Percentiles rank a stretch among this genome's conserved stretches.
phyloP scores from a whole-genome alignment of 163 green algal genomes.

The Scenedesmus sp. region DNA sequence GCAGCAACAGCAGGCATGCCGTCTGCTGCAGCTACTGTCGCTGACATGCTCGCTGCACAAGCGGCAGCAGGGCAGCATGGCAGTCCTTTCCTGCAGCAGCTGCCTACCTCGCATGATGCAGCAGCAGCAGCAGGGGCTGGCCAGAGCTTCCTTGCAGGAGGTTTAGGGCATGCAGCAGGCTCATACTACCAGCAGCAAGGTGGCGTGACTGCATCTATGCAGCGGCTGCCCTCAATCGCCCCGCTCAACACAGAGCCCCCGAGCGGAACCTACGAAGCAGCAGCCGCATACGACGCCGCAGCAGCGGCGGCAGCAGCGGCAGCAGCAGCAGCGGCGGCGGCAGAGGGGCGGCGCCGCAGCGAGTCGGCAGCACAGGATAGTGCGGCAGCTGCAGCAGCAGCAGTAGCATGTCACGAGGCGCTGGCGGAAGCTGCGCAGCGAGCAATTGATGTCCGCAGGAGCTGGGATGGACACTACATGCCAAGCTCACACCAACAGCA shows the following conservation, averaged over 20 bases:
- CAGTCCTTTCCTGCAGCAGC: not conserved
- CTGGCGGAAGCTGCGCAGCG: slow-evolving; percentile 25
- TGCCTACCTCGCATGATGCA: not conserved
- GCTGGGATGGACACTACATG: slow-evolving; percentile 36
- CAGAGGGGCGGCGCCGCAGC: not conserved
- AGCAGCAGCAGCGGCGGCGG: not conserved
- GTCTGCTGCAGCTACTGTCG: slow-evolving; percentile 20
- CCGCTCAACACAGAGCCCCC: not conserved
- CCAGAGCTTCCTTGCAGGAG: not conserved
- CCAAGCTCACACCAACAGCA: not conserved
- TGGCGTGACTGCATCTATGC: not conserved
- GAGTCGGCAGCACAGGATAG: not conserved
- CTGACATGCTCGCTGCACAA: not conserved
- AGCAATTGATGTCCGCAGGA: slow-evolving; percentile 22
- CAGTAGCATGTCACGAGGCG: not conserved
- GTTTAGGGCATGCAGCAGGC: not conserved
- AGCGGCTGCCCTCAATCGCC: not conserved
- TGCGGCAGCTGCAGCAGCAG: not conserved
- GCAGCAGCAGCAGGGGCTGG: not conserved
- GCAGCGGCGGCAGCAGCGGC: not conserved
- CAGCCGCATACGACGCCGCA: not conserved
- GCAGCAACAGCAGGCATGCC: not conserved
- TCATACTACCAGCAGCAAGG: not conserved
- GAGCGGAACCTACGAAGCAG: not conserved
- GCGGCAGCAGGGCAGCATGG: not conserved